A percentile compares a stretch with the other conserved stretches of the same genome.
These are phyloP conservation scores for Penicillium sp. DNA, from an alignment of 2,329 filamentous ascomycete genomes.

Conservation along the genomic window DNA sequence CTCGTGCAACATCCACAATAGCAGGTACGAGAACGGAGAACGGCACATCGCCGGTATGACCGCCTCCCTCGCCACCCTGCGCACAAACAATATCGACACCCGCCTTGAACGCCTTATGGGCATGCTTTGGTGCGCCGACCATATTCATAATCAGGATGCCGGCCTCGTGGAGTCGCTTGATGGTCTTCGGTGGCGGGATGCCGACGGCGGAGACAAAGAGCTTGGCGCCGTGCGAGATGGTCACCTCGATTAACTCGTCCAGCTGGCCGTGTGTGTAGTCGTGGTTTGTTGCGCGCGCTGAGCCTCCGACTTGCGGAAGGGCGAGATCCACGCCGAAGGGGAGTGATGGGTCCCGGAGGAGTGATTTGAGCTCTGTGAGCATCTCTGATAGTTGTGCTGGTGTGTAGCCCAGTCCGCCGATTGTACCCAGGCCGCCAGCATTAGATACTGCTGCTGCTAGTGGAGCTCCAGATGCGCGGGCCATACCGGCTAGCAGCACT, in stretches of 20 bases:
- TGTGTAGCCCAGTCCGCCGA: constrained; percentile 65
- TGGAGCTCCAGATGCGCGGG: constrained; percentile 71
- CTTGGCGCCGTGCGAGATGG: constrained; percentile 76
- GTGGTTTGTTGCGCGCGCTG: constrained; percentile 85
- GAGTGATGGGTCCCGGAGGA: constrained; percentile 63
- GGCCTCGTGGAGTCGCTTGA: constrained; percentile 73
- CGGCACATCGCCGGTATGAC: constrained; percentile 85
- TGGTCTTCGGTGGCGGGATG: constrained; percentile 70
- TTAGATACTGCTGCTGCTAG: constrained; percentile 86
- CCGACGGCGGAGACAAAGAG: constrained; percentile 88
- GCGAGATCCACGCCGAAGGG: constrained; percentile 92
- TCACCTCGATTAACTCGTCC: constrained; percentile 82
- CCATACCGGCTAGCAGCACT: constrained; percentile 92
- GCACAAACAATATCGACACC: constrained; percentile 90
- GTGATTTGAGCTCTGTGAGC: constrained; percentile 79
- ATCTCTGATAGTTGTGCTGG: constrained; percentile 73
- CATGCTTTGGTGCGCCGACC: constrained; percentile 91
- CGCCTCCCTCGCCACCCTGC: constrained; percentile 90
- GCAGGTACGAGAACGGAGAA: constrained; percentile 83
- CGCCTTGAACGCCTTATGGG: constrained; percentile 78
- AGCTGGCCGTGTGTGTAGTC: constrained; percentile 91
- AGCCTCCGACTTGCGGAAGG: constrained; percentile 81
- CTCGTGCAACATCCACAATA: constrained; percentile 76
- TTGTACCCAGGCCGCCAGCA: constrained; percentile 72
- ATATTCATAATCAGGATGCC: constrained; percentile 94